Conservation (phyloP, 2,329 filamentous ascomycete species). For the Trichoderma atrobrunneum region DNA sequence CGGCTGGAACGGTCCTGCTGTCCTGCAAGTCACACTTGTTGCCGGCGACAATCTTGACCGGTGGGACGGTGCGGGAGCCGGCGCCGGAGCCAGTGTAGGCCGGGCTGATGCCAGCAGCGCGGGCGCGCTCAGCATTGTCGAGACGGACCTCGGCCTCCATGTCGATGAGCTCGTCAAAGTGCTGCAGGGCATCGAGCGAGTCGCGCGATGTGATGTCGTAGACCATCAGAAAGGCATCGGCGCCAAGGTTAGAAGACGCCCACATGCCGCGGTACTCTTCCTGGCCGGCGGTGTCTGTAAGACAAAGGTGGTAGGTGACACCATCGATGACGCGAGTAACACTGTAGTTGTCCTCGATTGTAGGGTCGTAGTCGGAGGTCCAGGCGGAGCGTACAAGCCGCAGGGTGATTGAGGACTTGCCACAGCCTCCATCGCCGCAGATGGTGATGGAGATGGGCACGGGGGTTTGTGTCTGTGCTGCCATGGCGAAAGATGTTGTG, state of each 20-base stretch:
- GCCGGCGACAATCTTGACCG: conserved; percentile 78
- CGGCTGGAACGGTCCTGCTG: conserved; percentile 64
- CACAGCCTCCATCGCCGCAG: conserved; percentile 81
- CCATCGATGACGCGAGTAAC: conserved; percentile 79
- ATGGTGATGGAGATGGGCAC: conserved; percentile 73
- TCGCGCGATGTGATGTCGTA: conserved; percentile 77
- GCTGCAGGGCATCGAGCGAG: conserved; percentile 68
- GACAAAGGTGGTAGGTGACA: conserved; percentile 71
- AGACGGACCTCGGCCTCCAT: conserved; percentile 72
- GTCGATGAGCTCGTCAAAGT: conserved; percentile 80
- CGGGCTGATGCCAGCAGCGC: conserved; percentile 40
- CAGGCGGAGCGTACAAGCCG: conserved; percentile 79
- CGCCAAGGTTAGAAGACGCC: conserved; percentile 73
- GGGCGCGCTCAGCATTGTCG: conserved; percentile 58
- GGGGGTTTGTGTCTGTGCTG: conserved; percentile 30
- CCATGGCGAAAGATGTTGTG: not conserved
- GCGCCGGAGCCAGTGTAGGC: conserved; percentile 30
- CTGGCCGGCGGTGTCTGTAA: conserved; percentile 85
- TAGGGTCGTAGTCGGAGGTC: conserved; percentile 80
- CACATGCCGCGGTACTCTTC: conserved; percentile 88
- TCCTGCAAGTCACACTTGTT: conserved; percentile 83
- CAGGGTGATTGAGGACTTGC: conserved; percentile 81
- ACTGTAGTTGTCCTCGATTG: conserved; percentile 81
- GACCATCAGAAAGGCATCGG: conserved; percentile 80
- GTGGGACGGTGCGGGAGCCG: conserved; percentile 56